Conservation (phyloP, 495 filamentous ascomycete genomes). For the Hypoxylon cercidicola region DNA sequence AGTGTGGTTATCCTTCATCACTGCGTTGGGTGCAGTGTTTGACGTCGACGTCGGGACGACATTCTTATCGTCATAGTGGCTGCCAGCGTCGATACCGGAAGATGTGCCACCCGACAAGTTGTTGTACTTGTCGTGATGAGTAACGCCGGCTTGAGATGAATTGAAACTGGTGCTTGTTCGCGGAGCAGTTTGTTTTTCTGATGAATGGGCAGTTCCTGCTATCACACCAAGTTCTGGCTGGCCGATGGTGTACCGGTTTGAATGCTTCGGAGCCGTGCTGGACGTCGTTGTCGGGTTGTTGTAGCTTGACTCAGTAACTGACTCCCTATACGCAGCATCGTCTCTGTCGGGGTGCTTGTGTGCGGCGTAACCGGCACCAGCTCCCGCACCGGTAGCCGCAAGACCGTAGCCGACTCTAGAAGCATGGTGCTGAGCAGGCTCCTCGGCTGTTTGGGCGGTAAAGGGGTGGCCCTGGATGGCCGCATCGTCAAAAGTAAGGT, state of each 20-base stretch:
- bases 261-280: constrained; percentile 2
- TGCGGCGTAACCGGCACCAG: constrained; percentile 31
- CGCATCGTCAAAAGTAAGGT: constrained; percentile 3
- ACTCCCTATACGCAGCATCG: constrained; percentile 3
- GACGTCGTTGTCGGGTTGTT: constrained; percentile 4
- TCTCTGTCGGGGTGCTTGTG: constrained; percentile 18
- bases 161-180: neutral
- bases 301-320: constrained; percentile 4
- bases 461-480: neutral
- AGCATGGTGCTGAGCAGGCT: constrained; percentile 3
- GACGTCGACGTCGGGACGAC: neutral
- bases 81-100: constrained; percentile 33
- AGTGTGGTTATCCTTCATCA: constrained; percentile 11
- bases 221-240: constrained; percentile 9
- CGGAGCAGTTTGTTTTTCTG: constrained; percentile 1
- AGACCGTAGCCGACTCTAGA: constrained; percentile 20
- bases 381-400: constrained; percentile 27
- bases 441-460: constrained; percentile 16
- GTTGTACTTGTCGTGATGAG: constrained; percentile 36
- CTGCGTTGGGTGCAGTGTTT: neutral
- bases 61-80: constrained; percentile 5
- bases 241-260: neutral
- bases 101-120: constrained; percentile 34
- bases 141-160: constrained; percentile 2
- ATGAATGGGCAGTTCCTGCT: neutral